Conservation (phyloP, 225 moss, liverwort and hornwort genomes). For the Pseudisothecium myosuroides region DNA sequence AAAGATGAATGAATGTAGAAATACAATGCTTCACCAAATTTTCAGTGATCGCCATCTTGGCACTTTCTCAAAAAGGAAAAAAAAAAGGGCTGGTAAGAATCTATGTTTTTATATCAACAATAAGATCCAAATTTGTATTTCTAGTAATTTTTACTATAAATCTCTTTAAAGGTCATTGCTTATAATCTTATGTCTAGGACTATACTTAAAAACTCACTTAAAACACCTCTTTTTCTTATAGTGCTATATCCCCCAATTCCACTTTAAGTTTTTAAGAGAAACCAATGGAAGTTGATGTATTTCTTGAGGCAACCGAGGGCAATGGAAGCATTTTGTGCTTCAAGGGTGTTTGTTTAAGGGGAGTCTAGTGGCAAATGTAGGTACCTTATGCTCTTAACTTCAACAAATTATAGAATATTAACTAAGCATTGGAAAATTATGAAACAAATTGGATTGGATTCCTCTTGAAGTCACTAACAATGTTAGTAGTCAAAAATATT, state of each 20-base stretch:
- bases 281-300: background rate
- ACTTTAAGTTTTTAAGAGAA: background rate
- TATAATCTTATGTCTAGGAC: too few relatives aligned
- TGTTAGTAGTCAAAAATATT: background rate
- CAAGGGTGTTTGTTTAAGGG: background rate
- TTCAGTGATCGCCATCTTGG: background rate
- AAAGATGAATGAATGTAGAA: background rate
- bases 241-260: background rate
- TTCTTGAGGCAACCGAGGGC: background rate
- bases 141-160: too few relatives aligned
- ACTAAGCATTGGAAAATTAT: rapidly evolving
- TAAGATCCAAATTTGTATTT: too few relatives aligned
- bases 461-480: background rate
- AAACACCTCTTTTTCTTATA: too few relatives aligned
- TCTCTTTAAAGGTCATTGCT: too few relatives aligned
- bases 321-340: background rate
- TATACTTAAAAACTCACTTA: too few relatives aligned
- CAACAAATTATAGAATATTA: background rate
- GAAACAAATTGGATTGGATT: background rate
- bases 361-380: background rate
- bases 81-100: too few relatives aligned
- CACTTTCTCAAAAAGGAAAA: background rate
- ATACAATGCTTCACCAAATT: rapidly evolving
- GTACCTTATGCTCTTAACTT: background rate
- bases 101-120: too few relatives aligned